Evolutionary conservation across 495 filamentous ascomycete genomes (phyloP).

Genomic region (Penicillium cosmopolitanum): DNA sequence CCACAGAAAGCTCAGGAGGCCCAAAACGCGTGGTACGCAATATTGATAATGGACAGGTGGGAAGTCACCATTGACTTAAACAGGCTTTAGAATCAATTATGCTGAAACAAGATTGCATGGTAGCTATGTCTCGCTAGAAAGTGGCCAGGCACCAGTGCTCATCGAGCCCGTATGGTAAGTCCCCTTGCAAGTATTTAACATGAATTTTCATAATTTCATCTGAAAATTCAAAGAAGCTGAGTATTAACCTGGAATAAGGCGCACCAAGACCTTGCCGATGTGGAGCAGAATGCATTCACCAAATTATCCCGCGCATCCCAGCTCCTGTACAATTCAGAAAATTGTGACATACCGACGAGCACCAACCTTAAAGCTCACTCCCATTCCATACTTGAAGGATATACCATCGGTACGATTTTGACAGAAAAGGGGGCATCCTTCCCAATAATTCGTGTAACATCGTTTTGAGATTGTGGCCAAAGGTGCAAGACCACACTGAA

Average conservation of each 20-base stretch:
- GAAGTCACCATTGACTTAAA: background rate
- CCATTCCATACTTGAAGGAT: too few species aligned
- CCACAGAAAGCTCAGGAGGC: background rate
- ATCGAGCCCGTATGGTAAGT: too few species aligned
- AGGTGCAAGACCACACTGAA: too few species aligned
- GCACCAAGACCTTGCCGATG: background rate
- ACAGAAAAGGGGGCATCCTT: too few species aligned
- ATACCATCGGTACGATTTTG: too few species aligned
- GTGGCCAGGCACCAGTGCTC: background rate
- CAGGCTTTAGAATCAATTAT: background rate
- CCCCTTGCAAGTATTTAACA: background rate
- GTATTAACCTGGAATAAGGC: background rate
- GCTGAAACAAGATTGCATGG: background rate
- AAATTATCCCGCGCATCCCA: slow-evolving; percentile 2
- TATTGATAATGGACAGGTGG: background rate
- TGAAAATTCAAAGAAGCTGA: background rate
- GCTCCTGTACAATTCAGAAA: background rate
- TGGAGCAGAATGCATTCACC: background rate
- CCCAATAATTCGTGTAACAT: too few species aligned
- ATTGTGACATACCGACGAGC: too few species aligned
- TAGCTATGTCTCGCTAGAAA: slow-evolving; percentile 1
- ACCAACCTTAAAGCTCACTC: too few species aligned
- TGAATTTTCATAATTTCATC: background rate
- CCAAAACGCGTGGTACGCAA: background rate
- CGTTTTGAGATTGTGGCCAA: too few species aligned